These are phyloP conservation scores for Aureobasidium sp. DNA, from an alignment of 2,329 filamentous ascomycete species.

Conservation along the genomic window DNA sequence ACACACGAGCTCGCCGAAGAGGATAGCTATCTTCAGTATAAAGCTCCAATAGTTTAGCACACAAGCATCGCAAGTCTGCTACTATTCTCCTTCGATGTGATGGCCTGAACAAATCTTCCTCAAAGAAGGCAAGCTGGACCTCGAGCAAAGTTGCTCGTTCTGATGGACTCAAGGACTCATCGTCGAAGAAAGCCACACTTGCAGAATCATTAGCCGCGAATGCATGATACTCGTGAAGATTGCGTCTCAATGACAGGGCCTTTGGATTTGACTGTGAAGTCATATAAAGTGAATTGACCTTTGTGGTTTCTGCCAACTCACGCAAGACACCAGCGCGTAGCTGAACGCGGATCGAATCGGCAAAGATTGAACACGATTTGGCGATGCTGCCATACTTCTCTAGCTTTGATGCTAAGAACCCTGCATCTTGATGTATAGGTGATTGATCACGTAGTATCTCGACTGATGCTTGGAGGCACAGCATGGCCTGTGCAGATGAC, in stretches of 20 bases:
- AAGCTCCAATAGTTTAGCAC: conserved; percentile 14
- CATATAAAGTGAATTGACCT: neutral
- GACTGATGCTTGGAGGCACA: conserved; percentile 33
- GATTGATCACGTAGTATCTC: conserved; percentile 51
- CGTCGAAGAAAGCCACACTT: conserved; percentile 22
- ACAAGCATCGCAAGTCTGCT: neutral
- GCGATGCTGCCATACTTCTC: conserved; percentile 54
- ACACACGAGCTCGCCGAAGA: conserved; percentile 23
- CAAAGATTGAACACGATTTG: neutral
- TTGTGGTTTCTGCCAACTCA: neutral
- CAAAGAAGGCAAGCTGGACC: conserved; percentile 27
- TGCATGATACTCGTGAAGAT: neutral
- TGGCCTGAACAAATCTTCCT: conserved; percentile 4
- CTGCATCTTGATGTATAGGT: conserved; percentile 48
- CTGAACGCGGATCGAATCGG: neutral
- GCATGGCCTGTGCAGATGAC: neutral
- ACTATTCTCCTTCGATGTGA: neutral
- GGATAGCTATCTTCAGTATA: conserved; percentile 19
- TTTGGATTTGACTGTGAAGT: neutral
- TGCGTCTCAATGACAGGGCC: neutral
- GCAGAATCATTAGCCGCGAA: neutral
- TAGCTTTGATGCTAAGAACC: conserved; percentile 54
- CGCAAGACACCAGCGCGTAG: neutral
- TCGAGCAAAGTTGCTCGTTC: conserved; percentile 34
- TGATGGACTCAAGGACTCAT: conserved; percentile 20